A percentile compares a stretch with the other conserved stretches of the same genome.
phyloP scores from a whole-genome alignment of 306 rosid genomes.

The Begonia loranthoides region DNA sequence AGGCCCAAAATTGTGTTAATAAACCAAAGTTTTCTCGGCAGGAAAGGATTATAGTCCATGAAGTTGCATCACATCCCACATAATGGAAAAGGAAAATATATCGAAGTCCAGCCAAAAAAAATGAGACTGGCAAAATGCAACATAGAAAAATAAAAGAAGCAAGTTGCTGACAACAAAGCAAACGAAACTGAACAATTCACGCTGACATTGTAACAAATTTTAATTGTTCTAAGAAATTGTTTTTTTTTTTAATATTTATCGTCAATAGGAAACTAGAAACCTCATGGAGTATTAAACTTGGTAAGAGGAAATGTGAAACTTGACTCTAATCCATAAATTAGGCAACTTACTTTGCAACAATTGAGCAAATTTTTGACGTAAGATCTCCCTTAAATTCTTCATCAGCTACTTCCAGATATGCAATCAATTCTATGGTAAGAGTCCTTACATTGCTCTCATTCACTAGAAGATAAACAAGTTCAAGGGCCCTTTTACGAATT shows the following conservation, averaged over 20 bases:
- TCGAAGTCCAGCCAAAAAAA: too few relatives aligned
- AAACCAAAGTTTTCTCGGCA: slow-evolving; percentile 8
- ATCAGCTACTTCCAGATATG: slow-evolving; percentile 77
- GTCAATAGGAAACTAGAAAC: too few relatives aligned
- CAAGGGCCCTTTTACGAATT: slow-evolving; percentile 94
- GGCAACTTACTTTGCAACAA: slow-evolving; percentile 73
- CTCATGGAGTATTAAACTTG: too few relatives aligned
- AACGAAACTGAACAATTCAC: too few relatives aligned
- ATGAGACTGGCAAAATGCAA: too few relatives aligned
- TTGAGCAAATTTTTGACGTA: slow-evolving; percentile 82
- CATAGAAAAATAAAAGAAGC: too few relatives aligned
- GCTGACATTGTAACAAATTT: too few relatives aligned
- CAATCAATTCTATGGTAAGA: slow-evolving; percentile 80
- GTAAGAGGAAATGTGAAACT: too few relatives aligned
- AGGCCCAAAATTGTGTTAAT: slow-evolving; percentile 24
- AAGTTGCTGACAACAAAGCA: too few relatives aligned
- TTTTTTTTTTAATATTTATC: not conserved
- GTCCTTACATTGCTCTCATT: slow-evolving; percentile 85
- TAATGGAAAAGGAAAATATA: too few relatives aligned
- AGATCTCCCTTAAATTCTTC: slow-evolving; percentile 88
- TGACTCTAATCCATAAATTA: not conserved
- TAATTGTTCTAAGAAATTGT: not conserved
- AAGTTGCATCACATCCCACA: too few relatives aligned
- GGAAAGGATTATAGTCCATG: too few relatives aligned
- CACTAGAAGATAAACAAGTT: slow-evolving; percentile 78